Evolutionary conservation across 108 stramenopile species (phyloP), one percentile per base, ranked within the genome.

Genomic region (Schizochytrium sp.): DNA sequence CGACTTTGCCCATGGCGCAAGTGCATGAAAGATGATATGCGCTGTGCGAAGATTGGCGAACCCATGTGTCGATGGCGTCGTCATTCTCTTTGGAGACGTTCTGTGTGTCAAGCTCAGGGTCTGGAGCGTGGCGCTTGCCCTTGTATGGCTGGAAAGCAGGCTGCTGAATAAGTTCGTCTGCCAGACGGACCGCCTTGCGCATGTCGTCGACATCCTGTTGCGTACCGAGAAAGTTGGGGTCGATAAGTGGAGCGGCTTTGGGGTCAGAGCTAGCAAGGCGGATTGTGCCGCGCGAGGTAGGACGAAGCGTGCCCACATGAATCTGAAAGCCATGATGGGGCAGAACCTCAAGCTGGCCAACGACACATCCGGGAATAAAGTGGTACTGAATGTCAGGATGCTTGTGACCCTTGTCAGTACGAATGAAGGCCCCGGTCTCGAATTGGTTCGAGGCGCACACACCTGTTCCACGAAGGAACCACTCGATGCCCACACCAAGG

Each of bases 361-460:
- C 53, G 18, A 89, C 88, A 25, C 71, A 71, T 21, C 72, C 72
- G 2, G 88, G 88, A 6, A 89, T 72, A 53, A 89, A 89, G 57
- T 89, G 88, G 72, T 89, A 89, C 71, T 94, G 93, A 28, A 93
- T 55, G 72, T 94, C 91, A 14, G 92, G 91, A 76, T 93, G 89
- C 21, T 53, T 88, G 47, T 23, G 23, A 28, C 87, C 57, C 43
- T 87, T 83, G 10, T 88, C 60, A 44, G 92, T 89, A 55, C 91
- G 89, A 63, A 93, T 91, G 87, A 94, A 93, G 48, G 90, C 93
- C 14, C 92, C 91, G 60, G 91, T 87, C 76, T 94, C 93, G 60
- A 90, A 94, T 14, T 90, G 91, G 58, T 90, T 92, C 43, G 93
- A 91, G 28, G 93, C 91, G n/a, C 90, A 59, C 14, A 92, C 48